Conservation (phyloP, 2,329 filamentous ascomycete genomes). For the Aspergillus japonicus region DNA sequence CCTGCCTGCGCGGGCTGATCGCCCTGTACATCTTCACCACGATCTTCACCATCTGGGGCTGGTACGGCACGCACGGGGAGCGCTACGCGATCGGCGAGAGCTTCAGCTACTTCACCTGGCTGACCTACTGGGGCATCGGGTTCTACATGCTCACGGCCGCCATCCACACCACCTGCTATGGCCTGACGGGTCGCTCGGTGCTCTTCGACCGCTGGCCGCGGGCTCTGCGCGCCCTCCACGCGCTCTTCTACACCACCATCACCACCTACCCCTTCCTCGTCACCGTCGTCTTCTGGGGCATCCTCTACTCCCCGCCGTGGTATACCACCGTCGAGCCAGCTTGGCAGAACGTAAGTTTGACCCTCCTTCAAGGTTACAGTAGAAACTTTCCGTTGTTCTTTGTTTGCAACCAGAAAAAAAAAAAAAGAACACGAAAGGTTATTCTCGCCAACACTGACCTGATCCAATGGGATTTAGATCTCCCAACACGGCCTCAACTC, state of each 20-base stretch:
- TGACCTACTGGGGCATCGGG: conserved; percentile 78
- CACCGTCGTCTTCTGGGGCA: conserved; percentile 67
- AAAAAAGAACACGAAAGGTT: not conserved
- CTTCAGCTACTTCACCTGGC: conserved; percentile 80
- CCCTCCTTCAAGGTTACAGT: not conserved
- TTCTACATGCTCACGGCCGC: conserved; percentile 73
- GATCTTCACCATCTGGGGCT: conserved; percentile 68
- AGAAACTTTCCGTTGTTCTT: not conserved
- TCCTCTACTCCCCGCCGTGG: conserved; percentile 57
- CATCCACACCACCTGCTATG: conserved; percentile 69
- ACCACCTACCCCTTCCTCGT: conserved; percentile 67
- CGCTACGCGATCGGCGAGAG: conserved; percentile 51
- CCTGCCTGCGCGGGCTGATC: conserved; percentile 51
- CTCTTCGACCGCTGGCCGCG: conserved; percentile 62
- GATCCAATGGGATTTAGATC: conserved; percentile 51
- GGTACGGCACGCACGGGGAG: conserved; percentile 56
- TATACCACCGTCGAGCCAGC: conserved; percentile 52
- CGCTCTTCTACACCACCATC: conserved; percentile 62
- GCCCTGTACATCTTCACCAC: conserved; percentile 65
- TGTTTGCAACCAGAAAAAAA: not conserved
- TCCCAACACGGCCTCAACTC: conserved; percentile 75
- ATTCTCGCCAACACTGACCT: too few species aligned
- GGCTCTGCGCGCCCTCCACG: conserved; percentile 63
- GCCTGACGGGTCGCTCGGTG: conserved; percentile 50
- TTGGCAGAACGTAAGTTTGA: conserved; percentile 51